Percentiles rank a stretch among this genome's conserved stretches.
These are phyloP conservation scores for Chiua virens DNA, from an alignment of 768 basidiomycete genomes.

Conservation along the genomic window DNA sequence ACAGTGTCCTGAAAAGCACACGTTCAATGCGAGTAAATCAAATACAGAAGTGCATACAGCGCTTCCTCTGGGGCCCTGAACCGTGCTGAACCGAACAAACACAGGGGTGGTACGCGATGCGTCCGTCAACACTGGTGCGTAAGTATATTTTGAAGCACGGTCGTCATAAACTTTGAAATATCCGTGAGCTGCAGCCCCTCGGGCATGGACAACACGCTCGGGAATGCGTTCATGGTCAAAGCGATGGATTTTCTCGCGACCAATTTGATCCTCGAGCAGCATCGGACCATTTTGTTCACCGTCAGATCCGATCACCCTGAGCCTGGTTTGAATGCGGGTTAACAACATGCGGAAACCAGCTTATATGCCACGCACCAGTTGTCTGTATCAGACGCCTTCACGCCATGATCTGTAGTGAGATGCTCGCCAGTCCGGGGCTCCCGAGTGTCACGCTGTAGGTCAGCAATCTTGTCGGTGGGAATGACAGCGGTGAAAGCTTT, in stretches of 20 bases:
- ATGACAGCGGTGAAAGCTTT: conserved; percentile 6
- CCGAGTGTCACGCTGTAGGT: conserved; percentile 28
- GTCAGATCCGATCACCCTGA: conserved; percentile 45
- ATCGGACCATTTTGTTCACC: conserved; percentile 60
- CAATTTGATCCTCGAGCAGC: conserved; percentile 76
- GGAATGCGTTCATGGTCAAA: conserved; percentile 92
- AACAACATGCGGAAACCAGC: conserved; percentile 1
- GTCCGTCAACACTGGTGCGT: conserved; percentile 71
- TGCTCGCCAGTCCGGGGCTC: conserved; percentile 7
- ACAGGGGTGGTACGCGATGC: conserved; percentile 69
- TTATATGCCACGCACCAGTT: conserved; percentile 46
- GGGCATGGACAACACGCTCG: conserved; percentile 74
- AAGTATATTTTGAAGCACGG: conserved; percentile 68
- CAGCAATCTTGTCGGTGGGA: conserved; percentile 20
- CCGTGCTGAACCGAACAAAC: conserved; percentile 86
- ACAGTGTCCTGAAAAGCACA: conserved; percentile 54
- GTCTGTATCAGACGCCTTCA: conserved; percentile 59
- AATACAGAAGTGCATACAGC: conserved; percentile 50
- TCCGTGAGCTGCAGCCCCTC: conserved; percentile 80
- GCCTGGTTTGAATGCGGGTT: conserved; percentile 40
- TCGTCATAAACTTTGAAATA: conserved; percentile 75
- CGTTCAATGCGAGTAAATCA: not conserved
- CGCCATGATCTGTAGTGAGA: conserved; percentile 64
- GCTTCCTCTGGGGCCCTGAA: conserved; percentile 78
- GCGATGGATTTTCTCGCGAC: conserved; percentile 71